A percentile compares a stretch with the other conserved stretches of the same genome.
phyloP scores from a whole-genome alignment of 352 stramenopile genomes.

The Phytopythium boreale region DNA sequence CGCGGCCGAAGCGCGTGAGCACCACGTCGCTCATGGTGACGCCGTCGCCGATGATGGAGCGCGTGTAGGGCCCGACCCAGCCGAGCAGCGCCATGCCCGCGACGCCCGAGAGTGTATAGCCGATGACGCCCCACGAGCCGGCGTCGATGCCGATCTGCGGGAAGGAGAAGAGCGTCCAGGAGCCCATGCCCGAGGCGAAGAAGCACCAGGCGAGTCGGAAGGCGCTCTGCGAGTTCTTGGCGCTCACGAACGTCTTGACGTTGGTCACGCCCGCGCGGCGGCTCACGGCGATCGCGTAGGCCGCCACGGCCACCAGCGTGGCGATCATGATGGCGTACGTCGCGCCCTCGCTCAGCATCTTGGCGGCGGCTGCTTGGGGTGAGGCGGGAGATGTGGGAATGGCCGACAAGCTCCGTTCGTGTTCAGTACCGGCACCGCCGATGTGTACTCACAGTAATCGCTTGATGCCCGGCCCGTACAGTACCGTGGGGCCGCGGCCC shows the following conservation, averaged over 20 bases:
- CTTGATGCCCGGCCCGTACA: no score
- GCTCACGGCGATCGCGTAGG: slow-evolving; percentile 67
- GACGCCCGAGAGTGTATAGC: slow-evolving; percentile 64
- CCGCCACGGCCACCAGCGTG: slow-evolving; percentile 55
- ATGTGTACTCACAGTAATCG: no score
- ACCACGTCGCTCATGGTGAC: slow-evolving; percentile 75
- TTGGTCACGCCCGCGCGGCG: slow-evolving; percentile 48
- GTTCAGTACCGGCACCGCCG: no score
- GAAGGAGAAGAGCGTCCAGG: slow-evolving; percentile 75
- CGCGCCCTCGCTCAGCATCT: slow-evolving; percentile 43
- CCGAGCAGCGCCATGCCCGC: slow-evolving; percentile 56
- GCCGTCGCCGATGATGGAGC: slow-evolving; percentile 59
- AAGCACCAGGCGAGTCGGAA: slow-evolving; percentile 73
- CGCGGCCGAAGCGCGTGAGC: slow-evolving; percentile 50
- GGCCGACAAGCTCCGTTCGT: no score
- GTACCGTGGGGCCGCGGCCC: no score
- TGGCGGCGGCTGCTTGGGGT: neutral
- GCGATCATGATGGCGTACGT: slow-evolving; percentile 60
- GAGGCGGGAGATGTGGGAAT: neutral
- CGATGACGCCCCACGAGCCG: slow-evolving; percentile 72
- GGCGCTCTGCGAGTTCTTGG: slow-evolving; percentile 60
- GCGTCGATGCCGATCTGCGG: slow-evolving; percentile 70
- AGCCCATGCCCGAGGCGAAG: slow-evolving; percentile 74
- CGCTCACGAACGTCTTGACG: slow-evolving; percentile 64
- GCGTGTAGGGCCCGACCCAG: slow-evolving; percentile 50